These are phyloP conservation scores for Urostyla sp. DNA, from an alignment of 73 alveolate species.

Conservation along the genomic window DNA sequence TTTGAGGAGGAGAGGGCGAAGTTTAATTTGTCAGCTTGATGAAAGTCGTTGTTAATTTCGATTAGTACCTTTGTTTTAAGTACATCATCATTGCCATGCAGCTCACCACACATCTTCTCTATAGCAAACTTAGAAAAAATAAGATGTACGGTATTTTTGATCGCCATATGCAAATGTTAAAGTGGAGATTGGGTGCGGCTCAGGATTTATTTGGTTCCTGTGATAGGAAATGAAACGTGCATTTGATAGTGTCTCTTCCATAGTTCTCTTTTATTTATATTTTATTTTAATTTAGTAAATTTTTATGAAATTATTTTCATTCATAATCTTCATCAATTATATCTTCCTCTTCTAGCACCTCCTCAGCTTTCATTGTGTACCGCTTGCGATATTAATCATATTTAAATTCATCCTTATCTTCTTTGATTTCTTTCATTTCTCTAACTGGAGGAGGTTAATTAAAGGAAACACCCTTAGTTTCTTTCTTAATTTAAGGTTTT, in stretches of 20 bases:
- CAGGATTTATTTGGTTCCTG: constrained; percentile 67
- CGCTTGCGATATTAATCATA: constrained; percentile 14
- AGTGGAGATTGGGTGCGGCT: constrained; percentile 52
- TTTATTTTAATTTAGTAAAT: background rate
- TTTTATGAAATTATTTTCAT: too few relatives aligned
- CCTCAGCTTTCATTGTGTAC: constrained; percentile 25
- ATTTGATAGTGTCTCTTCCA: constrained; percentile 68
- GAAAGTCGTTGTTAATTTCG: constrained; percentile 77
- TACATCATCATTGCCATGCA: constrained; percentile 60
- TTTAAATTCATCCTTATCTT: background rate
- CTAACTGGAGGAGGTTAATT: background rate
- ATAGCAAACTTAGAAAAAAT: background rate
- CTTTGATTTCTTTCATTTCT: background rate
- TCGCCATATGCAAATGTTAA: constrained; percentile 73
- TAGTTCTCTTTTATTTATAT: background rate
- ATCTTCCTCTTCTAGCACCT: constrained; percentile 16
- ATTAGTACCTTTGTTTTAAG: constrained; percentile 61
- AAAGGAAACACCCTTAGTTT: background rate
- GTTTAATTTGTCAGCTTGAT: constrained; percentile 65
- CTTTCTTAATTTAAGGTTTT: too few relatives aligned
- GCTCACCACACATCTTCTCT: constrained; percentile 51
- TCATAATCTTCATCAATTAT: too few relatives aligned
- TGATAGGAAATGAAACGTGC: constrained; percentile 70
- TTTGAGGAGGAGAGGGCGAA: constrained; percentile 61
- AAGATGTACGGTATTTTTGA: constrained; percentile 52